These are phyloP conservation scores for Silene uniflora DNA, from an alignment of 148 eudicot species.

Conservation along the genomic window DNA sequence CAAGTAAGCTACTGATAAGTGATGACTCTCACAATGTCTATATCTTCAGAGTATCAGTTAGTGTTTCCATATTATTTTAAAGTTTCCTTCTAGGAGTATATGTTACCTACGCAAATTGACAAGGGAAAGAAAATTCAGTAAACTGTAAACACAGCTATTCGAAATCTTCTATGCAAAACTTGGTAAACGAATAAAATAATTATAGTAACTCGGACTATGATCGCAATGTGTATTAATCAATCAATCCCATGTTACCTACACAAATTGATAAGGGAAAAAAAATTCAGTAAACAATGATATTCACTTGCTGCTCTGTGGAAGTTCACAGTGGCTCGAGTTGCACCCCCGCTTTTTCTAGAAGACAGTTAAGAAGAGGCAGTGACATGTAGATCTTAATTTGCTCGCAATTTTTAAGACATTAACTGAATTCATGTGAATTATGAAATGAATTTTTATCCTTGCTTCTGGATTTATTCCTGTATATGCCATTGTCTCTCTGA, in stretches of 20 bases:
- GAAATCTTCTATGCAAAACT: too few relatives aligned
- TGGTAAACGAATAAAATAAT: too few relatives aligned
- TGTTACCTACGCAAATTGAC: too few relatives aligned
- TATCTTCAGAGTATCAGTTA: not conserved
- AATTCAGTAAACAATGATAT: not conserved
- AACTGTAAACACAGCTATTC: too few relatives aligned
- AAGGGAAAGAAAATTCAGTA: too few relatives aligned
- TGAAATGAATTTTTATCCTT: not conserved
- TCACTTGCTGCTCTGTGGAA: not conserved
- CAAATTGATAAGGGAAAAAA: too few relatives aligned
- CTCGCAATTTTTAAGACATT: not conserved
- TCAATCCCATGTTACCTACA: too few relatives aligned
- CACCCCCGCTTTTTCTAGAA: not conserved
- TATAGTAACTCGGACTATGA: too few relatives aligned
- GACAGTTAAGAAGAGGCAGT: not conserved
- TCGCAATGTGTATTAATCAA: too few relatives aligned
- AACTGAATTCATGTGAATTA: not conserved
- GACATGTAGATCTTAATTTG: not conserved
- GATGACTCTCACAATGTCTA: not conserved
- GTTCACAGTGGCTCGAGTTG: not conserved
- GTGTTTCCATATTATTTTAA: too few relatives aligned
- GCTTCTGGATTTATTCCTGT: not conserved
- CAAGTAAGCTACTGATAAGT: constrained; percentile 53
- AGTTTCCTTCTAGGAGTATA: too few relatives aligned
- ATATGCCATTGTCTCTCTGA: not conserved